Conservation (phyloP, 805 yeast genomes). For the Lipomyces sp. region DNA sequence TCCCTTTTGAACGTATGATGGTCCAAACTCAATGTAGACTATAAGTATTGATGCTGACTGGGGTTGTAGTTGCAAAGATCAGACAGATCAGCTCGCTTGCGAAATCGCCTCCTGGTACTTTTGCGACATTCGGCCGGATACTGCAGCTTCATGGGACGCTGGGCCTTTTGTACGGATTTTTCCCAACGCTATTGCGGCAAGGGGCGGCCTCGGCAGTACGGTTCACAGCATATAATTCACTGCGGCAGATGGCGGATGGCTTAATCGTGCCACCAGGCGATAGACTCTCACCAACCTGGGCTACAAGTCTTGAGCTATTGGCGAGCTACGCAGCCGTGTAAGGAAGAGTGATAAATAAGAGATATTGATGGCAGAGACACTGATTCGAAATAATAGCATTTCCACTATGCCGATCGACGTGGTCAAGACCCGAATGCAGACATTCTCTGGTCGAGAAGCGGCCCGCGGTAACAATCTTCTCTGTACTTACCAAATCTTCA, state of each 20-base stretch:
- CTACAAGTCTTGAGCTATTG: slow-evolving; percentile 41
- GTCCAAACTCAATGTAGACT: background rate
- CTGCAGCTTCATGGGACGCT: slow-evolving; percentile 61
- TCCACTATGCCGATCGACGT: slow-evolving; percentile 92
- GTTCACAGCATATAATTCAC: slow-evolving; percentile 78
- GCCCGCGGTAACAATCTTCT: slow-evolving; percentile 46
- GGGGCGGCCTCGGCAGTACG: slow-evolving; percentile 77
- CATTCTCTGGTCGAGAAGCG: slow-evolving; percentile 48
- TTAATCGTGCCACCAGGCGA: slow-evolving; percentile 57
- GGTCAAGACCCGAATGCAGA: slow-evolving; percentile 94
- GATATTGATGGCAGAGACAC: background rate
- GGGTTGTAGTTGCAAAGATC: slow-evolving; percentile 22
- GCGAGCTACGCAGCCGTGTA: slow-evolving; percentile 33
- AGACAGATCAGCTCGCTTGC: slow-evolving; percentile 27
- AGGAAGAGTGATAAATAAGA: background rate
- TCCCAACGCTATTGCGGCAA: slow-evolving; percentile 83
- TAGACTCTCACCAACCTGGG: slow-evolving; percentile 58
- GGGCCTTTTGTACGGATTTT: slow-evolving; percentile 82
- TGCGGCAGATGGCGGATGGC: slow-evolving; percentile 61
- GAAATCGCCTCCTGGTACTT: slow-evolving; percentile 32
- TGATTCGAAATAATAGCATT: slow-evolving; percentile 62
- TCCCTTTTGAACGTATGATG: slow-evolving; percentile 76
- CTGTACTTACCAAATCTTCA: slow-evolving; percentile 46
- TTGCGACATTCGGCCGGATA: slow-evolving; percentile 42
- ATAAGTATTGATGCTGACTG: background rate